Conservation (phyloP, 129 eudicot species). For the Oenanthe sinensis region DNA sequence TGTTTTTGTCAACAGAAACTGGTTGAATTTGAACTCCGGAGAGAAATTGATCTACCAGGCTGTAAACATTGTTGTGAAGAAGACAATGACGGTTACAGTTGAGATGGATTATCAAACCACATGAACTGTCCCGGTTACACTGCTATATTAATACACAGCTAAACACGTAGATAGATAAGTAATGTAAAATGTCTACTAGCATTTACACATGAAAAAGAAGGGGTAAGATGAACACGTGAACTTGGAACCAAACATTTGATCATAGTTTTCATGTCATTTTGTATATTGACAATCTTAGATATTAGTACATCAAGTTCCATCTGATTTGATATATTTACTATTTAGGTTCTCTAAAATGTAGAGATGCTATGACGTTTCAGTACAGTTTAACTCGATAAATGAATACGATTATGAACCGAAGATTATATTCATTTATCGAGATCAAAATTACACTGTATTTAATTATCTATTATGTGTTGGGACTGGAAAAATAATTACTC, state of each 20-base stretch:
- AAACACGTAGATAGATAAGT: not conserved
- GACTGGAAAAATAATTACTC: too few relatives aligned
- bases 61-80: not conserved
- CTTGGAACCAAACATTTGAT: not conserved
- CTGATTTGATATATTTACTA: not conserved
- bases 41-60: not conserved
- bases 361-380: too few relatives aligned
- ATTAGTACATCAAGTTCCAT: too few relatives aligned
- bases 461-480: too few relatives aligned
- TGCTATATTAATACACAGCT: not conserved
- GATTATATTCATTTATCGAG: too few relatives aligned
- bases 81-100: constrained; percentile 9
- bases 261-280: not conserved
- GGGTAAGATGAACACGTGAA: not conserved
- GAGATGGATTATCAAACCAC: constrained; percentile 11
- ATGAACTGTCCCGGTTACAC: not conserved
- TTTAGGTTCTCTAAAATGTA: not conserved
- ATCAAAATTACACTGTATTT: too few relatives aligned
- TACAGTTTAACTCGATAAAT: too few relatives aligned
- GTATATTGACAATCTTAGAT: not conserved
- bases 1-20: constrained; percentile 1
- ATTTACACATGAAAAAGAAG: not conserved
- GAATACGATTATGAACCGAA: too few relatives aligned
- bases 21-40: not conserved
- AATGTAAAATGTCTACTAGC: not conserved